A percentile compares a stretch with the other conserved stretches of the same genome.
Evolutionary conservation across 2,329 filamentous ascomycete genomes (phyloP).

Genomic region (Macrophomina tecta): DNA sequence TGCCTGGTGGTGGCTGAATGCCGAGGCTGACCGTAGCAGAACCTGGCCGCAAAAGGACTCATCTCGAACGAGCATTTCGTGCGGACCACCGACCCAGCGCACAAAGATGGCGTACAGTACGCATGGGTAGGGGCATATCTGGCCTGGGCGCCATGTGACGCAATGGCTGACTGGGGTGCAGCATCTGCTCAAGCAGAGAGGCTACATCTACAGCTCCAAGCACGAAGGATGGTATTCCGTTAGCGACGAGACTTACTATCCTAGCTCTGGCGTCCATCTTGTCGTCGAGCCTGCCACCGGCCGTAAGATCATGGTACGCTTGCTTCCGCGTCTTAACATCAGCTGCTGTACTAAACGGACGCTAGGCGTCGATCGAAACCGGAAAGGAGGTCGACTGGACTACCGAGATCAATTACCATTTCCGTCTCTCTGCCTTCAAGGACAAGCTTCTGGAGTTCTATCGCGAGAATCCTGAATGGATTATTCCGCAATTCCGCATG

Average conservation of each 20-base stretch:
- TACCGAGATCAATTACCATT: conserved; percentile 93
- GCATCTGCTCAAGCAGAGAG: conserved; percentile 73
- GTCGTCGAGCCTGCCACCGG: conserved; percentile 81
- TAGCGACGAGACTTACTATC: conserved; percentile 96
- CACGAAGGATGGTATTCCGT: conserved; percentile 98
- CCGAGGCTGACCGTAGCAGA: conserved; percentile 40
- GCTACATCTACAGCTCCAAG: conserved; percentile 81
- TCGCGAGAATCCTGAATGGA: conserved; percentile 74
- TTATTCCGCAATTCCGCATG: conserved; percentile 75
- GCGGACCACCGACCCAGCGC: conserved; percentile 83
- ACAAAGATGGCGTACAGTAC: conserved; percentile 83
- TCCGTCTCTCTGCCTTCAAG: conserved; percentile 82
- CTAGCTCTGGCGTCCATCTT: conserved; percentile 73
- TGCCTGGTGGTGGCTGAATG: neutral
- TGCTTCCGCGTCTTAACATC: too few relatives aligned
- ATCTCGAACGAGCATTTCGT: conserved; percentile 87
- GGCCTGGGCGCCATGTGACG: neutral
- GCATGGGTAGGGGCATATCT: conserved; percentile 69
- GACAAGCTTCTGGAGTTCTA: conserved; percentile 84
- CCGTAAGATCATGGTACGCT: conserved; percentile 72
- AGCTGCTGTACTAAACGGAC: neutral
- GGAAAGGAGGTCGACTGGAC: conserved; percentile 95
- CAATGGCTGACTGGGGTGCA: conserved; percentile 35
- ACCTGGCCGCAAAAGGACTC: conserved; percentile 71
- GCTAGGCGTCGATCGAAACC: conserved; percentile 75